Conservation (phyloP, 345 rosid genomes). For the Melastoma malabathricum region DNA sequence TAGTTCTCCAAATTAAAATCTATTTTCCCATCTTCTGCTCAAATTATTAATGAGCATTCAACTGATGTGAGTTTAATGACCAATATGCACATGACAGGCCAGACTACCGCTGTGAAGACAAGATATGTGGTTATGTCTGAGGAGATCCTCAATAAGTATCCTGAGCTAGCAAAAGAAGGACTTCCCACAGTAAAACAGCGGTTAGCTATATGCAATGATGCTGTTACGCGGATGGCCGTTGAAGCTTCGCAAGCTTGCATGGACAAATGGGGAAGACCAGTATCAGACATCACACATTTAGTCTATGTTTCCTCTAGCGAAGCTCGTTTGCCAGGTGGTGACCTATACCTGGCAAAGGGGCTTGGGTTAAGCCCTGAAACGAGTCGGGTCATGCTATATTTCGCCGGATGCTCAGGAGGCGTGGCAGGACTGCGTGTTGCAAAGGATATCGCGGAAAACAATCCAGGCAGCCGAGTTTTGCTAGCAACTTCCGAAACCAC, state of each 20-base stretch:
- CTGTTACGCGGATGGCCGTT: conserved; percentile 80
- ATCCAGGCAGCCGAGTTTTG: conserved; percentile 77
- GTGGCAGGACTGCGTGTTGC: conserved; percentile 90
- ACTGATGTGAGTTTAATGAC: background rate
- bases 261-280: conserved; percentile 65
- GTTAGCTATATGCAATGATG: conserved; percentile 61
- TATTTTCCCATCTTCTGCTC: background rate
- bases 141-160: conserved; percentile 71
- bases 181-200: conserved; percentile 74
- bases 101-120: conserved; percentile 89
- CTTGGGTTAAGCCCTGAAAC: conserved; percentile 71
- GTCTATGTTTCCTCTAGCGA: conserved; percentile 98
- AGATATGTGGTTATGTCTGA: conserved; percentile 96
- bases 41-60: too few species aligned
- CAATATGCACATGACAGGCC: conserved; percentile 32
- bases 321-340: conserved; percentile 87
- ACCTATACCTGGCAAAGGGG: conserved; percentile 70
- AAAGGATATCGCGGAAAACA: conserved; percentile 88
- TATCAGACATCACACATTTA: conserved; percentile 72
- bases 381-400: conserved; percentile 75
- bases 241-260: conserved; percentile 78
- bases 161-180: conserved; percentile 76
- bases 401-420: conserved; percentile 87
- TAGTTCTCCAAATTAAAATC: conserved; percentile 16
- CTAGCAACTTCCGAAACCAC: conserved; percentile 89